These are phyloP conservation scores for Zopfia rhizophila DNA, from an alignment of 2,329 filamentous ascomycete genomes.

Conservation along the genomic window DNA sequence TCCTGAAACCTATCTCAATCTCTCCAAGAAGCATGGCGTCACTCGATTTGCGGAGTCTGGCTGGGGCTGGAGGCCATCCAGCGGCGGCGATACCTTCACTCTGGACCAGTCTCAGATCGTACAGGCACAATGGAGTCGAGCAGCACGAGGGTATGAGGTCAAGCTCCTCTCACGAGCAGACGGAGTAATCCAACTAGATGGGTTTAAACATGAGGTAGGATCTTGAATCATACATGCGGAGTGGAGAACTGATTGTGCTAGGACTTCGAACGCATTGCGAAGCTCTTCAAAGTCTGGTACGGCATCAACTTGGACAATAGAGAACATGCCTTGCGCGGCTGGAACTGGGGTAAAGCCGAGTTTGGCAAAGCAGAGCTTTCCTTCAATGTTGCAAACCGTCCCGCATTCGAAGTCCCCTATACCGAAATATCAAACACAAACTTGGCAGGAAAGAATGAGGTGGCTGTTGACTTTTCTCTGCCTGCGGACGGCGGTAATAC, in stretches of 20 bases:
- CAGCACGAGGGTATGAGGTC: slow-evolving; percentile 90
- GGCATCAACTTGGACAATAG: slow-evolving; percentile 90
- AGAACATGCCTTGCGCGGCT: slow-evolving; percentile 93
- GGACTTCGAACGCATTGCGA: slow-evolving; percentile 89
- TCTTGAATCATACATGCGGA: not conserved
- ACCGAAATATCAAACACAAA: slow-evolving; percentile 98
- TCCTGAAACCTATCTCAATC: slow-evolving; percentile 95
- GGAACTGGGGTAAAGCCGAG: slow-evolving; percentile 99
- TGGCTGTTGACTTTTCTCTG: slow-evolving; percentile 91
- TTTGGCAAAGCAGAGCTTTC: slow-evolving; percentile 94
- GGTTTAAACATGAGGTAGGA: slow-evolving; percentile 84
- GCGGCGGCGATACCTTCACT: slow-evolving; percentile 91
- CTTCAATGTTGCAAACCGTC: slow-evolving; percentile 97
- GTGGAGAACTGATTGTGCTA: slow-evolving; percentile 48
- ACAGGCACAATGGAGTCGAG: slow-evolving; percentile 92
- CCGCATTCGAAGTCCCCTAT: slow-evolving; percentile 96
- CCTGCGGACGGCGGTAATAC: slow-evolving; percentile 77
- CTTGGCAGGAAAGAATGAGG: slow-evolving; percentile 95
- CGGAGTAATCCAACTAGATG: slow-evolving; percentile 91
- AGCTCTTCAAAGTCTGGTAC: slow-evolving; percentile 98
- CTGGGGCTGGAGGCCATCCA: slow-evolving; percentile 91
- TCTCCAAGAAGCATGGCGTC: slow-evolving; percentile 91
- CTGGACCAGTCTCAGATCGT: slow-evolving; percentile 87
- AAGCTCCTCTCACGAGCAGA: slow-evolving; percentile 88
- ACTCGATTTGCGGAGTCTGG: slow-evolving; percentile 95